Percentiles rank a stretch among this genome's conserved stretches.
These are phyloP conservation scores for Penicillium tannophilum DNA, from an alignment of 495 filamentous ascomycete species.

Conservation along the genomic window DNA sequence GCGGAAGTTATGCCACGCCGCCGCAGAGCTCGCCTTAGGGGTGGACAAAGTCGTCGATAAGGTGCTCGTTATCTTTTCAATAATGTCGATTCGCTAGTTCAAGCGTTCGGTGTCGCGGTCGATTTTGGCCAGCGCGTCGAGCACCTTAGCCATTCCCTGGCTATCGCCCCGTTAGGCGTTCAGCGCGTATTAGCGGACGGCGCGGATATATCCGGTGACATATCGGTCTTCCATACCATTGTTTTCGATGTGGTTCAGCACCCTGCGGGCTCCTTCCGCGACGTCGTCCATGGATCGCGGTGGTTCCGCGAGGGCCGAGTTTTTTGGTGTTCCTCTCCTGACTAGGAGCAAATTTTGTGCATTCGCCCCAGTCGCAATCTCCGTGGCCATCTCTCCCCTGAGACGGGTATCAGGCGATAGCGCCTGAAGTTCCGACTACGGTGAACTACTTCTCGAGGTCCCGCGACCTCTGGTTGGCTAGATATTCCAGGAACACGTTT, in stretches of 20 bases:
- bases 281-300: slow-evolving; percentile 14
- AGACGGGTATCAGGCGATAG: slow-evolving; percentile 16
- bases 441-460: slow-evolving; percentile 18
- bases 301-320: slow-evolving; percentile 11
- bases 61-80: slow-evolving; percentile 13
- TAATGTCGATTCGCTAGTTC: slow-evolving; percentile 19
- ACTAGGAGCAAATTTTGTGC: slow-evolving; percentile 16
- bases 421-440: slow-evolving; percentile 18
- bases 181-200: slow-evolving; percentile 20
- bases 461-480: slow-evolving; percentile 16
- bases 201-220: slow-evolving; percentile 19
- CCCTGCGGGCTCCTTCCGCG: slow-evolving; percentile 13
- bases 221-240: slow-evolving; percentile 17
- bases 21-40: slow-evolving; percentile 12
- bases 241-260: slow-evolving; percentile 19
- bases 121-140: slow-evolving; percentile 21
- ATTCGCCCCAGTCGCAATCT: slow-evolving; percentile 17
- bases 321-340: slow-evolving; percentile 15
- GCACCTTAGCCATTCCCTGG: slow-evolving; percentile 23
- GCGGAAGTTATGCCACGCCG: slow-evolving; percentile 15
- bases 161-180: slow-evolving; percentile 24
- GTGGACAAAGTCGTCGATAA: slow-evolving; percentile 16
- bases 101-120: slow-evolving; percentile 17
- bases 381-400: slow-evolving; percentile 9
- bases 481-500: slow-evolving; percentile 20